Evolutionary conservation across 345 rosid genomes (phyloP).

Genomic region (Erysimum cheiranthoides): DNA sequence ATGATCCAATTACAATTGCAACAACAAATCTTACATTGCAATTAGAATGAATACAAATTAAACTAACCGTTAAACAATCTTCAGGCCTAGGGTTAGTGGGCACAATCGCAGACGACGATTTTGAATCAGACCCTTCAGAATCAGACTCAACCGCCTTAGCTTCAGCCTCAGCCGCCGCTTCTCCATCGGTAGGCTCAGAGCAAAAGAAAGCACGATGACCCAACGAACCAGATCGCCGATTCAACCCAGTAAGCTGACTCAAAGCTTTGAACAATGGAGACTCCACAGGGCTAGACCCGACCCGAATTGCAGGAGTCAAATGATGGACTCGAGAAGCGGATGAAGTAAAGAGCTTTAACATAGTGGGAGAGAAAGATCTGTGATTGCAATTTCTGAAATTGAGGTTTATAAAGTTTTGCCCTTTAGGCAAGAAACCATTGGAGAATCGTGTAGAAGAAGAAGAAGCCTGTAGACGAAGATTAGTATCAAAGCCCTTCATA

Average conservation of each 20-base stretch:
- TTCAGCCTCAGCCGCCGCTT: conserved; percentile 56
- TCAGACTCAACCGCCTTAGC: conserved; percentile 55
- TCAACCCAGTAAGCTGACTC: conserved; percentile 54
- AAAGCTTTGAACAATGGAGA: conserved; percentile 54
- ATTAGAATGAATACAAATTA: not conserved
- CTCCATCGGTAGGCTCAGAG: conserved; percentile 62
- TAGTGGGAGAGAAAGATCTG: conserved; percentile 39
- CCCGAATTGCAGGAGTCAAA: conserved; percentile 47
- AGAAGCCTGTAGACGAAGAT: conserved; percentile 38
- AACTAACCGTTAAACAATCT: conserved; percentile 84
- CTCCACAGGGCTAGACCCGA: conserved; percentile 39
- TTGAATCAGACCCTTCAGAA: conserved; percentile 55
- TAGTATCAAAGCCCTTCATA: conserved; percentile 58
- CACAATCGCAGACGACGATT: conserved; percentile 81
- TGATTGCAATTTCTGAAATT: conserved; percentile 16
- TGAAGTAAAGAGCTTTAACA: conserved; percentile 73
- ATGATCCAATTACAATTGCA: not conserved
- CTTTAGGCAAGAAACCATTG: conserved; percentile 42
- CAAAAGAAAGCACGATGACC: conserved; percentile 71
- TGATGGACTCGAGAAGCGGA: conserved; percentile 50
- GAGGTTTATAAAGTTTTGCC: conserved; percentile 14
- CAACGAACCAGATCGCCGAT: conserved; percentile 44
- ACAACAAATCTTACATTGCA: conserved; percentile 12
- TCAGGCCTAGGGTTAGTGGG: conserved; percentile 79
- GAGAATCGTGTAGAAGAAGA: conserved; percentile 27